A percentile compares a stretch with the other conserved stretches of the same genome.
phyloP scores from a whole-genome alignment of 805 yeast species.

The Zygotorulaspora florentina region DNA sequence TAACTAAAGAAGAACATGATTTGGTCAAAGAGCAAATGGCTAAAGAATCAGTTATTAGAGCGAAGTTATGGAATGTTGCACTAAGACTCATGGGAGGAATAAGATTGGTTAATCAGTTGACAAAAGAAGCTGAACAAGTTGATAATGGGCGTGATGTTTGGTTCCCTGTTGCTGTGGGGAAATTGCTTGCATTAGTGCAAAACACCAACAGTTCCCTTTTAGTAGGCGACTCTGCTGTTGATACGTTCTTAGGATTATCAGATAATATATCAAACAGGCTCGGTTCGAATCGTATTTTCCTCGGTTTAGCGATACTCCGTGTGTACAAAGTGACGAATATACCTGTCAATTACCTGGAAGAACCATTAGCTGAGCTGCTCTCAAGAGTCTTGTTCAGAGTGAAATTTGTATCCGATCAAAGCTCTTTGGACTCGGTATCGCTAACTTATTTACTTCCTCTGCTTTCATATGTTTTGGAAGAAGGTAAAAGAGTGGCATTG shows the following conservation, averaged over 20 bases:
- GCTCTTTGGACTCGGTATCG: constrained; percentile 62
- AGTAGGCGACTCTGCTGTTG: constrained; percentile 43
- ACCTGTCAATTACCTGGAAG: constrained; percentile 45
- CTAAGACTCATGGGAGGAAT: constrained; percentile 46
- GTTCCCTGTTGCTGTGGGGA: constrained; percentile 63
- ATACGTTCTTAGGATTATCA: constrained; percentile 54
- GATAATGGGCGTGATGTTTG: constrained; percentile 65
- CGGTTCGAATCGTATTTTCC: constrained; percentile 45
- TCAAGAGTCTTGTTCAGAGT: constrained; percentile 70
- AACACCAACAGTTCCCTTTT: constrained; percentile 35
- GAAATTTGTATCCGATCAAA: constrained; percentile 69
- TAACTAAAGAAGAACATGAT: constrained; percentile 71
- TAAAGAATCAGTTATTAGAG: constrained; percentile 57
- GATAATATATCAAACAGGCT: constrained; percentile 48
- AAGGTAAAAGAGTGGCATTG: constrained; percentile 55
- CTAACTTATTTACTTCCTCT: constrained; percentile 75
- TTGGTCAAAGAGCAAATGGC: constrained; percentile 58
- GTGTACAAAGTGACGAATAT: constrained; percentile 45
- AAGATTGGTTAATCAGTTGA: constrained; percentile 50
- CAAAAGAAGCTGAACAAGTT: constrained; percentile 44
- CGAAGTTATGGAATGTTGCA: constrained; percentile 39
- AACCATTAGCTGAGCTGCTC: constrained; percentile 49
- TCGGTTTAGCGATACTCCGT: constrained; percentile 71
- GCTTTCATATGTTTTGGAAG: constrained; percentile 59
- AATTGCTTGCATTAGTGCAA: constrained; percentile 44